These are phyloP conservation scores for Lactarius trivialis DNA, from an alignment of 768 basidiomycete species.

Conservation along the genomic window DNA sequence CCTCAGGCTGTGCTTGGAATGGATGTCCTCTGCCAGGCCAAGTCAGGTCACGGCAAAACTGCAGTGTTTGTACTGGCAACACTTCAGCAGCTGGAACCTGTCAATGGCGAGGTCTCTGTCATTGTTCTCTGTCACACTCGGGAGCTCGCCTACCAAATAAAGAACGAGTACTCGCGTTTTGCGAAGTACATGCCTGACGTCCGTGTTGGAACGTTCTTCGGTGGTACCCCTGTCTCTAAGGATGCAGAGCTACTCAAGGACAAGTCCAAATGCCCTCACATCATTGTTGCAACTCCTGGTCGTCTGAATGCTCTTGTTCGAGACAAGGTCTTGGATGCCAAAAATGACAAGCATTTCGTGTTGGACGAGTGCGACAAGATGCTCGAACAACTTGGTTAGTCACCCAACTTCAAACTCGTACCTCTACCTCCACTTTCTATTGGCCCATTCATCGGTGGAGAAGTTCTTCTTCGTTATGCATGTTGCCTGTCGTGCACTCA, in stretches of 20 bases:
- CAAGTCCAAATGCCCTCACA: slow-evolving; percentile 97
- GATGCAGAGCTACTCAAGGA: slow-evolving; percentile 91
- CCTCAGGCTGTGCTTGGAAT: slow-evolving; percentile 99
- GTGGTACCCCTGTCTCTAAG: slow-evolving; percentile 90
- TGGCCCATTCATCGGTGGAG: slow-evolving; percentile 25
- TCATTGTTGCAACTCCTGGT: slow-evolving; percentile 97
- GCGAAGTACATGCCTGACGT: slow-evolving; percentile 99
- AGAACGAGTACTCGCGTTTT: slow-evolving; percentile 99
- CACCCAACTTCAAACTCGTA: slow-evolving; percentile 67
- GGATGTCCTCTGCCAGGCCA: slow-evolving; percentile 99
- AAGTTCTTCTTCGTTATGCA: slow-evolving; percentile 46
- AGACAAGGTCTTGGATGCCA: slow-evolving; percentile 92
- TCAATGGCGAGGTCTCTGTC: slow-evolving; percentile 96
- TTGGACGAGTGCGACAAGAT: slow-evolving; percentile 99
- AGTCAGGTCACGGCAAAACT: slow-evolving; percentile 98
- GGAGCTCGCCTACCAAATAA: slow-evolving; percentile 98
- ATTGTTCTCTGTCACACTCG: slow-evolving; percentile 98
- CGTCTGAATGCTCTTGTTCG: slow-evolving; percentile 92
- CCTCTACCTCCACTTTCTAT: slow-evolving; percentile 30
- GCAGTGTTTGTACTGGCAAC: slow-evolving; percentile 98
- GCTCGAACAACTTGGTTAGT: slow-evolving; percentile 99
- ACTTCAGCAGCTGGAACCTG: slow-evolving; percentile 95
- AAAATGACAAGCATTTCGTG: slow-evolving; percentile 98
- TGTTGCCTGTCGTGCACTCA: slow-evolving; percentile 32
- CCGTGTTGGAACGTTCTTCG: slow-evolving; percentile 95